A percentile compares a stretch with the other conserved stretches of the same genome.
phyloP scores from a whole-genome alignment of 1,139 yeast genomes.

The Kazachstania sp. region DNA sequence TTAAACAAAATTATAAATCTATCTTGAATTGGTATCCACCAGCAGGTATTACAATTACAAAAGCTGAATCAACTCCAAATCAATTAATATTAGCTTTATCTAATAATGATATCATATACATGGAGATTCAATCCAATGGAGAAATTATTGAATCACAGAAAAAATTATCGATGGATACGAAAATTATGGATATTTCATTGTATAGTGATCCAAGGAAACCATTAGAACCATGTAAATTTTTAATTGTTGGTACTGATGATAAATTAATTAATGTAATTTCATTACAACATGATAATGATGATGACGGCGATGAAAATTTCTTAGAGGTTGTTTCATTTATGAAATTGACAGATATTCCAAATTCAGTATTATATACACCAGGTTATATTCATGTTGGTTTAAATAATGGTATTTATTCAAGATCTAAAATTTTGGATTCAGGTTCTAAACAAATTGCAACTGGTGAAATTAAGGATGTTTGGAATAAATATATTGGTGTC shows the following conservation, averaged over 20 bases:
- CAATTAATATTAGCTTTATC: constrained; percentile 69
- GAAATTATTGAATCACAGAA: constrained; percentile 19
- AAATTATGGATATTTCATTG: constrained; percentile 34
- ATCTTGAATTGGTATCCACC: constrained; percentile 77
- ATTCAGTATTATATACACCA: constrained; percentile 36
- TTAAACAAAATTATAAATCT: neutral
- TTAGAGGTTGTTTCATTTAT: constrained; percentile 60
- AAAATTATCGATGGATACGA: constrained; percentile 1
- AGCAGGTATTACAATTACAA: constrained; percentile 55
- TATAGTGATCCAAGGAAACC: neutral
- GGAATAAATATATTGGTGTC: constrained; percentile 69
- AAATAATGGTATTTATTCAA: constrained; percentile 70
- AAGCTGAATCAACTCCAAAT: constrained; percentile 53
- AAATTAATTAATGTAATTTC: constrained; percentile 64
- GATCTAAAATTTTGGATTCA: constrained; percentile 44
- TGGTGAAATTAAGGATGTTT: constrained; percentile 62
- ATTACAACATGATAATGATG: constrained; percentile 33
- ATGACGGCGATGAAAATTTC: constrained; percentile 46
- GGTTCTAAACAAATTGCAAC: constrained; percentile 29
- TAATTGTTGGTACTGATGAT: constrained; percentile 65
- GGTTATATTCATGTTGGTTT: constrained; percentile 62
- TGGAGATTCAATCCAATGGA: constrained; percentile 54
- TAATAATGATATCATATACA: constrained; percentile 69
- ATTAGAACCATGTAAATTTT: constrained; percentile 41
- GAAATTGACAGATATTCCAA: constrained; percentile 53